Conservation (phyloP, 148 eudicot species). For the Pouteria glomerata region DNA sequence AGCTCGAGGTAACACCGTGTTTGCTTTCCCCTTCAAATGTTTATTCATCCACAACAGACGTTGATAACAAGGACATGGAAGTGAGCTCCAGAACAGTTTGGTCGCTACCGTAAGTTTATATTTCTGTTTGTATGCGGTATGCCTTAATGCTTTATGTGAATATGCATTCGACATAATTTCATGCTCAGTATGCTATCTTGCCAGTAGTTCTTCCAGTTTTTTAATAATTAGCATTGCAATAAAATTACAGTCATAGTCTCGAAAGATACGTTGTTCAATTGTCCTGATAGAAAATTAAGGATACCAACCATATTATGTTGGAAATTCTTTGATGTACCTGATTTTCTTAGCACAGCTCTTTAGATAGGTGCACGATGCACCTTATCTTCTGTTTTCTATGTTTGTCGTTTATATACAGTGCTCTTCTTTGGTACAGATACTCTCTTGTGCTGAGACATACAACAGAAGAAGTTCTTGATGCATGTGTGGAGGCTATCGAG, state of each 20-base stretch:
- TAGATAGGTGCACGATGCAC: neutral
- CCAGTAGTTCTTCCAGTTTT: constrained; percentile 9
- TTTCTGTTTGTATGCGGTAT: neutral
- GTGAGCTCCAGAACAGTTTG: constrained; percentile 59
- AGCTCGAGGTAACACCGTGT: constrained; percentile 86
- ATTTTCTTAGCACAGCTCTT: neutral
- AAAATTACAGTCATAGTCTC: neutral
- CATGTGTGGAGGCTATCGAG: constrained; percentile 70
- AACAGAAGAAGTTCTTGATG: constrained; percentile 81
- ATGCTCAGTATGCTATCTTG: neutral
- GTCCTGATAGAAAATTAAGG: neutral
- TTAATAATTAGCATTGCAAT: neutral
- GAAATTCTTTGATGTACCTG: no score
- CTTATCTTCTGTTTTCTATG: neutral
- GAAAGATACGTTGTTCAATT: neutral
- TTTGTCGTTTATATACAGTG: neutral
- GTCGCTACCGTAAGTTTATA: constrained; percentile 79
- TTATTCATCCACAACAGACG: constrained; percentile 23
- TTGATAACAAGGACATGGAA: constrained; percentile 28
- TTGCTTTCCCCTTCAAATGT: constrained; percentile 55
- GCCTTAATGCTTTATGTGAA: neutral
- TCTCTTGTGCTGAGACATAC: constrained; percentile 92
- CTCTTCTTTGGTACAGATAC: constrained; percentile 42
- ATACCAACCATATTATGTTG: neutral
- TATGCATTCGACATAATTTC: neutral